Conservation (phyloP, 805 yeast genomes). For the Saturnispora besseyi region DNA sequence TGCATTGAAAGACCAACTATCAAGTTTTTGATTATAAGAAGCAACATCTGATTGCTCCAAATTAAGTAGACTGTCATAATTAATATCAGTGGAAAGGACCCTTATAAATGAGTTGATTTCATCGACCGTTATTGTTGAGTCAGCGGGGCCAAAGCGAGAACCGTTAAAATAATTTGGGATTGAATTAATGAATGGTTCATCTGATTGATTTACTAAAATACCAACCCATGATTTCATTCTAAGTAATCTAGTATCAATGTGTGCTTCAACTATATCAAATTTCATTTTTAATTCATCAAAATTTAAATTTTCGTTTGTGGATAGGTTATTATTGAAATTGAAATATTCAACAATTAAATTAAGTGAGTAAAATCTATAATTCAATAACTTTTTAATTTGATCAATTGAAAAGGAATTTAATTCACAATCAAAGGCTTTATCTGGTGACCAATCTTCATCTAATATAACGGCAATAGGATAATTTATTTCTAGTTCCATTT, state of each 20-base stretch:
- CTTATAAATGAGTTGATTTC: conserved; percentile 12
- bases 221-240: conserved; percentile 38
- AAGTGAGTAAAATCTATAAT: conserved; percentile 24
- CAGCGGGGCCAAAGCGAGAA: background rate
- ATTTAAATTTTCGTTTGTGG: background rate
- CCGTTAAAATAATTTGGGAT: conserved; percentile 26
- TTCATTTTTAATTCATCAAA: background rate
- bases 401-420: conserved; percentile 2
- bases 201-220: conserved; percentile 6
- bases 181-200: conserved; percentile 23
- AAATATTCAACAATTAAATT: conserved; percentile 16
- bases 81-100: conserved; percentile 23
- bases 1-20: conserved; percentile 65
- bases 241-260: conserved; percentile 22
- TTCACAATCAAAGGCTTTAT: background rate
- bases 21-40: conserved; percentile 29
- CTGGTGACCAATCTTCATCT: background rate
- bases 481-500: conserved; percentile 6
- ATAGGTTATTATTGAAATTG: conserved; percentile 7
- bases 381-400: conserved; percentile 11
- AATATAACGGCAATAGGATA: conserved; percentile 7
- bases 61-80: conserved; percentile 22
- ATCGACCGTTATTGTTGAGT: background rate
- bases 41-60: conserved; percentile 15
- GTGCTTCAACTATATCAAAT: conserved; percentile 5